phyloP scores from a whole-genome alignment of 805 yeast genomes.

The Cyberlindnera mrakii region DNA sequence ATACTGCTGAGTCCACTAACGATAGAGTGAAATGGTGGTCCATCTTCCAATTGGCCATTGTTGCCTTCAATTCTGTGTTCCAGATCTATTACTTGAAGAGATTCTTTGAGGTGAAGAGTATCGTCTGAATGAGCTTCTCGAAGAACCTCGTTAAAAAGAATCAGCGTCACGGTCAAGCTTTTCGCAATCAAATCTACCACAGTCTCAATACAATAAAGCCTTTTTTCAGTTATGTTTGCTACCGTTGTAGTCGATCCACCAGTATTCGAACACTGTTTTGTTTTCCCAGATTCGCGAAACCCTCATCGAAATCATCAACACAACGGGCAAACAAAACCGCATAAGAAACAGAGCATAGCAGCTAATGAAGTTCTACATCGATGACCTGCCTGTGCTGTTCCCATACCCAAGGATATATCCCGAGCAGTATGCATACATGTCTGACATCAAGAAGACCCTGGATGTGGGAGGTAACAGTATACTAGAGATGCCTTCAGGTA shows the following conservation, averaged over 20 bases:
- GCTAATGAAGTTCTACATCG: conserved; percentile 63
- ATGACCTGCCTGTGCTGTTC: conserved; percentile 90
- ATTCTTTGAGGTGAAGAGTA: conserved; percentile 91
- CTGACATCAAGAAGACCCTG: conserved; percentile 85
- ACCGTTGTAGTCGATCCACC: too few species aligned
- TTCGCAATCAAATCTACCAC: too few species aligned
- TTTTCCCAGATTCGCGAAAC: too few species aligned
- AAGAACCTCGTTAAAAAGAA: not conserved
- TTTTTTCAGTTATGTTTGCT: too few species aligned
- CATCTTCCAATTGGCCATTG: conserved; percentile 81
- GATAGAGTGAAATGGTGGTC: conserved; percentile 99
- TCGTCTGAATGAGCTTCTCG: conserved; percentile 46
- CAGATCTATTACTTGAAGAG: conserved; percentile 92
- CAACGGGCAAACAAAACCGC: too few species aligned
- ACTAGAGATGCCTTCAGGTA: conserved; percentile 98
- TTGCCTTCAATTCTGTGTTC: conserved; percentile 80
- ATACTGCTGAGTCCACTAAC: conserved; percentile 96
- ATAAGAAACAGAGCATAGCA: not conserved
- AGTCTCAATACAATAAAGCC: too few species aligned
- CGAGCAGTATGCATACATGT: conserved; percentile 97
- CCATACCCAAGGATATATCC: conserved; percentile 98
- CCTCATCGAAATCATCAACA: too few species aligned
- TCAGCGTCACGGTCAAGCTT: too few species aligned
- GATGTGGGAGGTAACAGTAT: conserved; percentile 97
- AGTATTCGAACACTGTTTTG: too few species aligned